A percentile compares a stretch with the other conserved stretches of the same genome.
Evolutionary conservation across 805 yeast genomes (phyloP).

Genomic region (Yamadazyma paraphyllophila): DNA sequence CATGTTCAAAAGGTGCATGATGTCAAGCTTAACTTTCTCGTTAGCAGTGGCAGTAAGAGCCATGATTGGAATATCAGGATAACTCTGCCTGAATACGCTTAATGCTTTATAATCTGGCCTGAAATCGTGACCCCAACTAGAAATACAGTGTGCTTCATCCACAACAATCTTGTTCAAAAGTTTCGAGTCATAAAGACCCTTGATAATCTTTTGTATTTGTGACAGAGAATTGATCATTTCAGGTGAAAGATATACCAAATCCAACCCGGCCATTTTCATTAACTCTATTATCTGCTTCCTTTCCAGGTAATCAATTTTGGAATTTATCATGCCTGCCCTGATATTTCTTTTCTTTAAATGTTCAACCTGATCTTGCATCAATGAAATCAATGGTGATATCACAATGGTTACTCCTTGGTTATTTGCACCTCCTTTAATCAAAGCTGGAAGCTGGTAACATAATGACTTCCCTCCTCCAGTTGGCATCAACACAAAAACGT

Average conservation of each 20-base stretch:
- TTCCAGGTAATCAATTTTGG: slow-evolving; percentile 65
- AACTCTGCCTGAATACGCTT: slow-evolving; percentile 66
- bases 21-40: slow-evolving; percentile 82
- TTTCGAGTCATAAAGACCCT: slow-evolving; percentile 50
- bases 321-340: slow-evolving; percentile 84
- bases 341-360: slow-evolving; percentile 68
- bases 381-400: slow-evolving; percentile 88
- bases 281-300: slow-evolving; percentile 58
- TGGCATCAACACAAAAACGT: slow-evolving; percentile 95
- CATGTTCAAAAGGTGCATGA: slow-evolving; percentile 72
- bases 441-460: slow-evolving; percentile 93
- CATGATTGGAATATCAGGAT: slow-evolving; percentile 84
- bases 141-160: slow-evolving; percentile 98
- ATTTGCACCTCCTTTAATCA: slow-evolving; percentile 73
- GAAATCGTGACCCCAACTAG: slow-evolving; percentile 99
- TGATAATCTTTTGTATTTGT: slow-evolving; percentile 63
- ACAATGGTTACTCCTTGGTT: slow-evolving; percentile 88
- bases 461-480: slow-evolving; percentile 98
- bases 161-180: slow-evolving; percentile 82
- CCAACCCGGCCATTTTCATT: slow-evolving; percentile 64
- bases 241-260: slow-evolving; percentile 85
- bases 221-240: slow-evolving; percentile 85
- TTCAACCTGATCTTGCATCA: slow-evolving; percentile 96
- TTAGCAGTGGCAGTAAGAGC: slow-evolving; percentile 98
- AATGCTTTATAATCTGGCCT: slow-evolving; percentile 91